Conservation (phyloP, 2,329 filamentous ascomycete species). For the Colletotrichum spaethianum region DNA sequence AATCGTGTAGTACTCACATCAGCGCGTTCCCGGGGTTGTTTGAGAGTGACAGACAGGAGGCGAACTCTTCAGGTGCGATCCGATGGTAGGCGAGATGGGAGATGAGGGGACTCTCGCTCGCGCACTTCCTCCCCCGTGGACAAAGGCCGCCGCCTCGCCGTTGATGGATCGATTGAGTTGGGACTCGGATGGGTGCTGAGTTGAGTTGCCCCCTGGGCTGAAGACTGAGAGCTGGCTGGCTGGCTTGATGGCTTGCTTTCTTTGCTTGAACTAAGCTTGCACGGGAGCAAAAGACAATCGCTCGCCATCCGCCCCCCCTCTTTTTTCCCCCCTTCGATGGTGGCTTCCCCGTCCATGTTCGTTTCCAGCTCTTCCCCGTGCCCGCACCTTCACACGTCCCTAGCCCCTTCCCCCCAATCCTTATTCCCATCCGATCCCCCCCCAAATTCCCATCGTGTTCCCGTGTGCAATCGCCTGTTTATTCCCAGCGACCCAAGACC, state of each 20-base stretch:
- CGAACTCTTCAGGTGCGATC: background rate
- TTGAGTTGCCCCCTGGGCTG: background rate
- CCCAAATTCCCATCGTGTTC: constrained; percentile 3
- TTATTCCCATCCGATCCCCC: constrained; percentile 33
- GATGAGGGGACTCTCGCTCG: background rate
- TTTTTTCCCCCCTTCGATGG: background rate
- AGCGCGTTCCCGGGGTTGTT: background rate
- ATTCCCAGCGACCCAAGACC: constrained; percentile 40
- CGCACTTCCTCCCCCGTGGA: background rate
- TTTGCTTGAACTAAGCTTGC: background rate
- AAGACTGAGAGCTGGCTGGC: background rate
- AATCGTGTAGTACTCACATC: background rate
- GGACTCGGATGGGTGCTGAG: background rate
- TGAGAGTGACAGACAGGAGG: background rate
- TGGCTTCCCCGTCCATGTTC: background rate
- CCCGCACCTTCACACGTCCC: background rate
- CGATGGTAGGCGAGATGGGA: background rate
- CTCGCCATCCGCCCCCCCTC: background rate
- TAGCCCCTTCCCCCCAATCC: constrained; percentile 2
- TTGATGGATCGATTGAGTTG: background rate
- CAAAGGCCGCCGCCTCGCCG: background rate
- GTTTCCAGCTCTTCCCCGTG: background rate
- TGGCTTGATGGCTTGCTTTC: background rate
- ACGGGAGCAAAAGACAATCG: background rate
- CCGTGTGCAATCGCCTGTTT: constrained; percentile 40